These are phyloP conservation scores for Plasmodium blacklocki DNA, from an alignment of 169 alveolate genomes.

Conservation along the genomic window DNA sequence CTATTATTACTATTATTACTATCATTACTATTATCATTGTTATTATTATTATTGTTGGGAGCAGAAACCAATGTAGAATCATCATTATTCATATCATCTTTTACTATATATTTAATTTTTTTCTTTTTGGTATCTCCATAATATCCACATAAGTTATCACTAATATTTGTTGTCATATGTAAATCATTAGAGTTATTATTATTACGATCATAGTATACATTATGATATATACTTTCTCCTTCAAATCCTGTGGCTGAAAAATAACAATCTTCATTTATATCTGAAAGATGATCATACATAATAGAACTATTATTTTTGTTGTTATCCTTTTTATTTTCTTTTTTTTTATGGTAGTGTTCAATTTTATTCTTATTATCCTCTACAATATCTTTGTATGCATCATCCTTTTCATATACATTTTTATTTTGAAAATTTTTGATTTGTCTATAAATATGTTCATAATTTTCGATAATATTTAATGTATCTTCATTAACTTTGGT, in stretches of 20 bases:
- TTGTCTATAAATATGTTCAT: conserved; percentile 18
- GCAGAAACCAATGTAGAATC: too few relatives aligned
- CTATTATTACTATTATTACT: background rate
- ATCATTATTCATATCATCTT: background rate
- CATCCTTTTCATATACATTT: background rate
- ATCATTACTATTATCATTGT: background rate
- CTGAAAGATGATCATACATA: conserved; percentile 11
- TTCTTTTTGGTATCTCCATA: background rate
- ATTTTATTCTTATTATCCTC: conserved; percentile 16
- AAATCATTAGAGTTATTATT: conserved; percentile 1
- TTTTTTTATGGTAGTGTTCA: conserved; percentile 6
- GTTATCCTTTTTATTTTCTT: background rate
- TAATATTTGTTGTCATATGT: conserved; percentile 13
- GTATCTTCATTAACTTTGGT: too few relatives aligned
- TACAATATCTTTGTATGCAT: background rate
- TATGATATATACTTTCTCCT: conserved; percentile 11
- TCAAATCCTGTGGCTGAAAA: conserved; percentile 11
- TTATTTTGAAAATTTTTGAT: conserved; percentile 14
- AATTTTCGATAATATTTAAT: background rate
- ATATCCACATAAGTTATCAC: conserved; percentile 12
- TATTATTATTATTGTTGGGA: background rate
- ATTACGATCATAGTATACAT: conserved; percentile 29
- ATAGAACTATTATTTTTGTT: conserved; percentile 18
- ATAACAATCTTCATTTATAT: conserved; percentile 20
- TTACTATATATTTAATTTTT: background rate